A percentile compares a stretch with the other conserved stretches of the same genome.
Conservation (phyloP, 192 early-diverging fungal genomes). For the Coemansia sp. region DNA sequence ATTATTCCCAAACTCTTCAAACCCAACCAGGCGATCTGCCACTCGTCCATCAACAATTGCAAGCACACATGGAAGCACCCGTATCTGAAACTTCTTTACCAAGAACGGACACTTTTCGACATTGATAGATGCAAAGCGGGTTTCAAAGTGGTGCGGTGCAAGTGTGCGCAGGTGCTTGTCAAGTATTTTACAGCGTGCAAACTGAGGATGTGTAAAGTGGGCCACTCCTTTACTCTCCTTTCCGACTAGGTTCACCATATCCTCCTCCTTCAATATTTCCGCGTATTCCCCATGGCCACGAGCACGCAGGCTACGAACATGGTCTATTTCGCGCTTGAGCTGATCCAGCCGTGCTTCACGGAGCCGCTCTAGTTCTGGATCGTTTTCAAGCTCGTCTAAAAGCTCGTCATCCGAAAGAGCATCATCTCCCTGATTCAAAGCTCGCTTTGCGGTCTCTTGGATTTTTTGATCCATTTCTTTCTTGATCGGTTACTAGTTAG, state of each 20-base stretch:
- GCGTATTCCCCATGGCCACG: constrained; percentile 75
- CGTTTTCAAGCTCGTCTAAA: constrained; percentile 84
- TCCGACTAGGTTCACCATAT: constrained; percentile 79
- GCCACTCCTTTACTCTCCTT: constrained; percentile 64
- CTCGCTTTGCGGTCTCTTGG: constrained; percentile 33
- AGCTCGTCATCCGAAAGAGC: constrained; percentile 77
- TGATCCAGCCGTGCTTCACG: constrained; percentile 85
- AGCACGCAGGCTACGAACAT: constrained; percentile 62
- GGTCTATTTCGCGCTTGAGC: constrained; percentile 73
- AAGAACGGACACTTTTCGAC: constrained; percentile 90
- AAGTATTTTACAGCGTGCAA: constrained; percentile 90
- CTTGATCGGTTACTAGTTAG: too few species aligned
- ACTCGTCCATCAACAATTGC: constrained; percentile 68
- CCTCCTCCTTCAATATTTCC: constrained; percentile 78
- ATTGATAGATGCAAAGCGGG: constrained; percentile 85
- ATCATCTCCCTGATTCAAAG: constrained; percentile 47
- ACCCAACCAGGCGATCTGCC: constrained; percentile 84
- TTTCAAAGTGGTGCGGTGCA: constrained; percentile 78
- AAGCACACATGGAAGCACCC: constrained; percentile 87
- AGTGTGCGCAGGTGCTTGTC: constrained; percentile 86
- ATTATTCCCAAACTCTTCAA: constrained; percentile 89
- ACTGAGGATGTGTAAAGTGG: constrained; percentile 92
- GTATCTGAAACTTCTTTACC: constrained; percentile 83
- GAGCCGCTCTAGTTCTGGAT: constrained; percentile 66
- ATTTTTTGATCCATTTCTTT: constrained; percentile 42